Evolutionary conservation across 2,329 filamentous ascomycete species (phyloP).

Genomic region (Dichotomopilus funicola): DNA sequence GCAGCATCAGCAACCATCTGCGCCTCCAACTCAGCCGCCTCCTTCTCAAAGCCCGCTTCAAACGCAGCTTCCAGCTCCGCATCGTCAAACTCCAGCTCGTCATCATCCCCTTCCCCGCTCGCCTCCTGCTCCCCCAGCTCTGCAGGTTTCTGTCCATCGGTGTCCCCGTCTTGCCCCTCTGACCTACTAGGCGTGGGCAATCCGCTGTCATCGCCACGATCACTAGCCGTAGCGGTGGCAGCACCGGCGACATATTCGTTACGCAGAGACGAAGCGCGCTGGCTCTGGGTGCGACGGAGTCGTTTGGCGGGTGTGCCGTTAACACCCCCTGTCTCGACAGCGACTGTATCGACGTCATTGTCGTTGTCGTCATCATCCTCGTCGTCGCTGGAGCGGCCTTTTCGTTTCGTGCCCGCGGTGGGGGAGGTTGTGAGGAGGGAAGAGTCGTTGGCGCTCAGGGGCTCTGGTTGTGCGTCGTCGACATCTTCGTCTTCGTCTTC

Average conservation of each 20-base stretch:
- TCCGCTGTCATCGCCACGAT: constrained; percentile 22
- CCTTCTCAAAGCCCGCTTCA: constrained; percentile 42
- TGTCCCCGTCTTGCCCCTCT: constrained; percentile 35
- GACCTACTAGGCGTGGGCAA: constrained; percentile 37
- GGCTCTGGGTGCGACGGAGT: constrained; percentile 41
- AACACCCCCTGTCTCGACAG: constrained; percentile 27
- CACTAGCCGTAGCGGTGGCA: neutral
- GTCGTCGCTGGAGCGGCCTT: constrained; percentile 7
- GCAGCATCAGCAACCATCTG: neutral
- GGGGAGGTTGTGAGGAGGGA: too few relatives aligned
- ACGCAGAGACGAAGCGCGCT: constrained; percentile 41
- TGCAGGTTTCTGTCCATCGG: constrained; percentile 17
- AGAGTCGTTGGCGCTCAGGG: neutral
- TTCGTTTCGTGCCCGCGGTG: constrained; percentile 9
- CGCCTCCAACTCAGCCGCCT: constrained; percentile 13
- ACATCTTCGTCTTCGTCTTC: constrained; percentile 22
- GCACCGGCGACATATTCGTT: constrained; percentile 26
- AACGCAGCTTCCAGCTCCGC: constrained; percentile 58
- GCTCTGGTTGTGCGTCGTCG: constrained; percentile 24
- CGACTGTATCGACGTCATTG: constrained; percentile 23
- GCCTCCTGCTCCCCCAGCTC: constrained; percentile 32
- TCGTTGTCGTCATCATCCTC: constrained; percentile 11
- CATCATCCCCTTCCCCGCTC: constrained; percentile 27
- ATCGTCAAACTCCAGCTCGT: constrained; percentile 33
- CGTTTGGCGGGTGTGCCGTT: constrained; percentile 44